phyloP scores from a whole-genome alignment of 139 green algal species.

The Chlorella ohadii region DNA sequence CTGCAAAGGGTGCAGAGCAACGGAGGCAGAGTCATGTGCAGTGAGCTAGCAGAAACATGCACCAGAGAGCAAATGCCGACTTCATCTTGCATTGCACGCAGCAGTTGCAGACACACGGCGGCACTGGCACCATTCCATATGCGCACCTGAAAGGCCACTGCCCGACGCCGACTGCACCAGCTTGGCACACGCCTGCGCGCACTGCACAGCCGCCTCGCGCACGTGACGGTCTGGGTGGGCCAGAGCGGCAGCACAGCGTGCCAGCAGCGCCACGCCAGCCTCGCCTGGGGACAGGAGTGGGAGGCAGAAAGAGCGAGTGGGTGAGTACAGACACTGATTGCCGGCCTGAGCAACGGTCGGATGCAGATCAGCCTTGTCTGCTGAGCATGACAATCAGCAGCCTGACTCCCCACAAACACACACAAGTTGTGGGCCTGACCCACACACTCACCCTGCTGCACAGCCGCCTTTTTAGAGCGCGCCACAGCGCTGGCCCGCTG shows the following conservation, averaged over 20 bases:
- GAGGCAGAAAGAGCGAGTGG: too few relatives aligned
- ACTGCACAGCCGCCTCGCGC: background rate
- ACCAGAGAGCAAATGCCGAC: too few relatives aligned
- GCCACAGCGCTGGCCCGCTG: background rate
- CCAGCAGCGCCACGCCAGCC: constrained; percentile 12
- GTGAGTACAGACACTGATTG: background rate
- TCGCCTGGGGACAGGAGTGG: background rate
- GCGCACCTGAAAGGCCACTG: background rate
- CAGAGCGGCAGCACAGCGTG: constrained; percentile 16
- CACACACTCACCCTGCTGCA: background rate
- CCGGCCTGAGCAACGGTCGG: background rate
- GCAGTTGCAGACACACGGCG: background rate
- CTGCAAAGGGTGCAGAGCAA: background rate
- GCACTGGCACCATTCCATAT: background rate
- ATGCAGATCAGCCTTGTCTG: too few relatives aligned
- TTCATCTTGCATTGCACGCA: background rate
- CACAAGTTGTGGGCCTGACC: too few relatives aligned
- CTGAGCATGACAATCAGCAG: too few relatives aligned
- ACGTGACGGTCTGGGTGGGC: constrained; percentile 19
- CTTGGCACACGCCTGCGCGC: background rate
- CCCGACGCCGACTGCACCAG: background rate
- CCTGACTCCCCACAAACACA: background rate
- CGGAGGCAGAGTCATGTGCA: background rate
- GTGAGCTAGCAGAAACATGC: too few relatives aligned
- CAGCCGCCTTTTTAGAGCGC: background rate